Percentiles rank a stretch among this genome's conserved stretches.
phyloP scores from a whole-genome alignment of 441 rosid species.

The Pelargonium myrrhifolium region DNA sequence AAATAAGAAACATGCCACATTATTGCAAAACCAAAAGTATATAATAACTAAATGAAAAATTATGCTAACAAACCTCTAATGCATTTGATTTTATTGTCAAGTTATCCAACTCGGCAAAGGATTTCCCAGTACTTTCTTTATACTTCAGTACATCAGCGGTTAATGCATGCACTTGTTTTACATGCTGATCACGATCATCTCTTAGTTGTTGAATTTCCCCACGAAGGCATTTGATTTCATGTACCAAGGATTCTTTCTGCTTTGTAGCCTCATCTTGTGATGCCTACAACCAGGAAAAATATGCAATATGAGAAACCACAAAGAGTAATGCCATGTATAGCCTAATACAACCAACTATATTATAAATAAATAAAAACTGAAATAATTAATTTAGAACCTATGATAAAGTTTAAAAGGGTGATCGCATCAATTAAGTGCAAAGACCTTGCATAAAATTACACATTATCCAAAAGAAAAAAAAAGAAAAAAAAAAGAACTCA shows the following conservation, averaged over 20 bases:
- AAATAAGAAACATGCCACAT: conserved; percentile 10
- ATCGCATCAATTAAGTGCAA: too few species aligned
- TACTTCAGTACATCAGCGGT: conserved; percentile 50
- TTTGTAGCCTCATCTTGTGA: conserved; percentile 67
- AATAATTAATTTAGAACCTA: too few species aligned
- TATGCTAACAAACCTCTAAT: conserved; percentile 57
- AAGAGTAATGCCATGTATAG: too few species aligned
- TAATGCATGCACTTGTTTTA: conserved; percentile 45
- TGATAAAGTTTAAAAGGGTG: too few species aligned
- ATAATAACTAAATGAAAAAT: neutral
- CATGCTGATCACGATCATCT: conserved; percentile 81
- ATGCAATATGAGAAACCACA: too few species aligned
- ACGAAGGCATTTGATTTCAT: conserved; percentile 66
- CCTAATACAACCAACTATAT: too few species aligned
- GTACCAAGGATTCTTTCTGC: conserved; percentile 52
- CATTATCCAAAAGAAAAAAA: too few species aligned
- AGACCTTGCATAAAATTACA: too few species aligned
- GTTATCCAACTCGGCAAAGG: conserved; percentile 55
- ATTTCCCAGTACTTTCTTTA: conserved; percentile 73
- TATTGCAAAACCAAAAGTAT: conserved; percentile 4
- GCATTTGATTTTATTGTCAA: conserved; percentile 53
- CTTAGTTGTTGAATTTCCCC: conserved; percentile 77
- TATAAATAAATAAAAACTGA: too few species aligned
- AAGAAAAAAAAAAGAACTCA: too few species aligned
- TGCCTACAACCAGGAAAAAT: conserved; percentile 31